Base-by-base conservation (phyloP, 2,329 filamentous ascomycete species). In the Tolypocladium pustulatum region DNA sequence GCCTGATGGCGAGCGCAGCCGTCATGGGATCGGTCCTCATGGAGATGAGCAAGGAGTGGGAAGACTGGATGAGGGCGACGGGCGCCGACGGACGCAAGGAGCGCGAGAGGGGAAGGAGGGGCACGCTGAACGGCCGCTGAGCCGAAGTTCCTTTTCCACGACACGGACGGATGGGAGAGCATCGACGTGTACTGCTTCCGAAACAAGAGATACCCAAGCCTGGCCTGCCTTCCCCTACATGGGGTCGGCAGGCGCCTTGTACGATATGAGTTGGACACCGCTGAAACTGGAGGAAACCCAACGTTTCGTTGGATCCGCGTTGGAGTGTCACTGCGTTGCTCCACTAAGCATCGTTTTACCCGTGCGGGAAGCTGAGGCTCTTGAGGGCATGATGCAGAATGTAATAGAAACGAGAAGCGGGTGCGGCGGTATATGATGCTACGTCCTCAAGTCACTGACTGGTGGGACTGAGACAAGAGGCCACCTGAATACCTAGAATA, bases 11-110 rank as follows among this genome's bases (percentile, higher is more conserved):
- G 0, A 95, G 88, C 64, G 92, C 94, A 0, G 79, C 80, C 17
- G 93, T 97, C 52, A 99, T 99, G 94, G 90, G 91, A 51, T 86
- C 87, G 25, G 89, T 97, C n/a, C 76, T 99, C 40, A 93, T 91
- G 73, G 94, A 99, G 75, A 96, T 99, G 67, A 89, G 90, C 57
- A 86, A 86, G 64, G 94, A 97, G 71, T 97, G 93, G 93, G 89
- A 92, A 64, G 90, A 93, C 66, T 93, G 89, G 89, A 86, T 84
- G 67, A 81, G 83, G 52, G 81, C 82, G 0, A 85, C 83, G 2
- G 81, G 76, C 4, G 64, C 68, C 0, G 73, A 74, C 30, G 68
- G 68, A 10, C 65, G 67, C 7, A 71, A 70, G 54, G 71, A 73
- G n/a, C 65, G 68, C 3, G 69, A 71, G 30, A 66, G 69, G 49